A percentile compares a stretch with the other conserved stretches of the same genome.
These are phyloP conservation scores for Marasmius sp. DNA, from an alignment of 1,284 basidiomycete genomes.

Conservation along the genomic window DNA sequence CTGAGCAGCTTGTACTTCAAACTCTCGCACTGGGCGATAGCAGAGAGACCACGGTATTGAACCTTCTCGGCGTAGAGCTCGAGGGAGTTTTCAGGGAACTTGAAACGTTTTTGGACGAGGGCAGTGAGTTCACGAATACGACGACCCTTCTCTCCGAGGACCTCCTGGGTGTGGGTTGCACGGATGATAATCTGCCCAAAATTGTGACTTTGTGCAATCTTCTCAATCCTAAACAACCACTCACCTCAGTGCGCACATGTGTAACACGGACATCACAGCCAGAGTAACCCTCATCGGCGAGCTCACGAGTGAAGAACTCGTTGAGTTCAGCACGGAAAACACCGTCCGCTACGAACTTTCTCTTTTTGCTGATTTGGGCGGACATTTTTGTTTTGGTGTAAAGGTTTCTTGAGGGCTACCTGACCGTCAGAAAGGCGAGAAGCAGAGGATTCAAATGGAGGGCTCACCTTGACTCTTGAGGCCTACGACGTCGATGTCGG, in stretches of 20 bases:
- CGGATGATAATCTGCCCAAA: constrained; percentile 95
- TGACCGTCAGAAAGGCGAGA: not conserved
- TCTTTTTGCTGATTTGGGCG: constrained; percentile 90
- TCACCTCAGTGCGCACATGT: constrained; percentile 95
- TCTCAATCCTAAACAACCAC: constrained; percentile 9
- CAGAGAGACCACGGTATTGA: constrained; percentile 97
- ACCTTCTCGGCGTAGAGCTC: constrained; percentile 99
- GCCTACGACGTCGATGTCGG: not conserved
- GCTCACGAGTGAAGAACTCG: constrained; percentile 98
- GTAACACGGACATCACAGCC: constrained; percentile 99
- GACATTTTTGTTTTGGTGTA: constrained; percentile 54
- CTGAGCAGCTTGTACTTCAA: constrained; percentile 99
- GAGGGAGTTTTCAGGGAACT: constrained; percentile 98
- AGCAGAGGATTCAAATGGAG: constrained; percentile 5
- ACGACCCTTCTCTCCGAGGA: constrained; percentile 99
- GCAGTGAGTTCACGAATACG: constrained; percentile 98
- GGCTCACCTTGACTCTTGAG: constrained; percentile 15
- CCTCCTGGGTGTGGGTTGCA: constrained; percentile 99
- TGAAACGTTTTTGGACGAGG: constrained; percentile 99
- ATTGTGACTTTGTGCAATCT: constrained; percentile 5
- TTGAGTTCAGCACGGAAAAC: constrained; percentile 98
- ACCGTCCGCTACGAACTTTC: constrained; percentile 98
- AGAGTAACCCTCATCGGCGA: constrained; percentile 99
- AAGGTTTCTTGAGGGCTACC: constrained; percentile 10
- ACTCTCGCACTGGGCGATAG: constrained; percentile 98